phyloP scores from a whole-genome alignment of 805 yeast species.

The Wickerhamiella parazyma region DNA sequence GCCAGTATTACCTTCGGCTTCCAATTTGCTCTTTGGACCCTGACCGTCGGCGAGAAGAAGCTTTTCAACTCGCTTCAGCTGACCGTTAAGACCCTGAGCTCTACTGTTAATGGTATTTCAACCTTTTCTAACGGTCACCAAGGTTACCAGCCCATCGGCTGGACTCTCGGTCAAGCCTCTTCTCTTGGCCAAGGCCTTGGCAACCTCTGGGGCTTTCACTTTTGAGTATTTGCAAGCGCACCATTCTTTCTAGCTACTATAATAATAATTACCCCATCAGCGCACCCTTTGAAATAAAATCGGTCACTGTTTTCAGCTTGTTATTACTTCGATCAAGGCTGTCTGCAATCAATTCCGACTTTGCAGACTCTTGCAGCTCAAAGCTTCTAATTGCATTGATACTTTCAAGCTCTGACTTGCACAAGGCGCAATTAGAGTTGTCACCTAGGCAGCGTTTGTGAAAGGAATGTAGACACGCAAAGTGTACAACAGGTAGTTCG shows the following conservation, averaged over 20 bases:
- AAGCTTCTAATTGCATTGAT: constrained; percentile 42
- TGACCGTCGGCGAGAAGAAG: not conserved
- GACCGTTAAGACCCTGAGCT: not conserved
- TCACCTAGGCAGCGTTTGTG: constrained; percentile 59
- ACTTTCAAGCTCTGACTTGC: constrained; percentile 59
- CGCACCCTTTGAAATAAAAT: constrained; percentile 79
- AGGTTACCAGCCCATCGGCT: not conserved
- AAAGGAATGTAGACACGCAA: constrained; percentile 73
- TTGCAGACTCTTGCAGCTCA: constrained; percentile 44
- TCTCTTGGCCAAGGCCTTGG: not conserved
- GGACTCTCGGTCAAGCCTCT: not conserved
- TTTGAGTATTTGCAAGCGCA: not conserved
- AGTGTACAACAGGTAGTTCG: constrained; percentile 70
- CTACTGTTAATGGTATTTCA: not conserved
- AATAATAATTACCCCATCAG: constrained; percentile 26
- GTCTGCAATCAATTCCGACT: constrained; percentile 48
- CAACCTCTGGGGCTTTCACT: not conserved
- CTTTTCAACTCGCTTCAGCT: not conserved
- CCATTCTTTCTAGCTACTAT: not conserved
- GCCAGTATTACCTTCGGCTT: not conserved
- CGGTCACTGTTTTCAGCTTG: constrained; percentile 61
- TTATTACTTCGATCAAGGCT: constrained; percentile 41
- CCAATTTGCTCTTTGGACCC: not conserved
- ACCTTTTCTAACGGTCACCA: not conserved
- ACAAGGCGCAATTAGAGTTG: constrained; percentile 52